Evolutionary conservation across 116 monocot genomes (phyloP).

Genomic region (Posidonia oceanica): DNA sequence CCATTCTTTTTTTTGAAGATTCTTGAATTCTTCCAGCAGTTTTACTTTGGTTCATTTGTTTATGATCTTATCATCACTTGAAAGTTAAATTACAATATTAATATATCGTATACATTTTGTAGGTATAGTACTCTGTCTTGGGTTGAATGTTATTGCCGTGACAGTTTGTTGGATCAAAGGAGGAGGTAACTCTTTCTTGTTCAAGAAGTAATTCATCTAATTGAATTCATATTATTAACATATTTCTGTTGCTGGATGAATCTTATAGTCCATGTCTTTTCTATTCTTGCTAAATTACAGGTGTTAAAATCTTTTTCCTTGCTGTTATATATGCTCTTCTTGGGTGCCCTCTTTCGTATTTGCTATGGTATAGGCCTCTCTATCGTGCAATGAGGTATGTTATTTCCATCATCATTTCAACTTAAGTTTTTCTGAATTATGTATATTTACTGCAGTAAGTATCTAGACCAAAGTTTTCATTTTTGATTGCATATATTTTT

Average conservation of each 20-base stretch:
- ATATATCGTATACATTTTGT: background rate
- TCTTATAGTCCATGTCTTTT: background rate
- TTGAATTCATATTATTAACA: background rate
- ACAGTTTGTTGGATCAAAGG: constrained; percentile 74
- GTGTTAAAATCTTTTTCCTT: constrained; percentile 79
- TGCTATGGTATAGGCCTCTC: constrained; percentile 91
- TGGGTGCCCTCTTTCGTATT: constrained; percentile 70
- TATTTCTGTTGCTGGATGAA: background rate
- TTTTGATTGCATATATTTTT: background rate
- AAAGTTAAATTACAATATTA: background rate
- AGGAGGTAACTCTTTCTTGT: constrained; percentile 25
- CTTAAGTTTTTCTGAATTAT: background rate
- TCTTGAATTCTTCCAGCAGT: background rate
- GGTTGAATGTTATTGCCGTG: constrained; percentile 76
- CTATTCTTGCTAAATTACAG: constrained; percentile 20
- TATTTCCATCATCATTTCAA: background rate
- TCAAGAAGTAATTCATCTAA: background rate
- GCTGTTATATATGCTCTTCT: constrained; percentile 69
- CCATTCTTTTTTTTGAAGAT: background rate
- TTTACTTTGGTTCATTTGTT: background rate
- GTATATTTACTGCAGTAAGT: constrained; percentile 28
- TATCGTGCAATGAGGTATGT: constrained; percentile 83
- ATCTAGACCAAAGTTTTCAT: background rate
- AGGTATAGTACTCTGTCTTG: constrained; percentile 64
- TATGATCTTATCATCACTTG: no score